Evolutionary conservation across 305 asterid genomes (phyloP).

Genomic region (Solanum hybrid): DNA sequence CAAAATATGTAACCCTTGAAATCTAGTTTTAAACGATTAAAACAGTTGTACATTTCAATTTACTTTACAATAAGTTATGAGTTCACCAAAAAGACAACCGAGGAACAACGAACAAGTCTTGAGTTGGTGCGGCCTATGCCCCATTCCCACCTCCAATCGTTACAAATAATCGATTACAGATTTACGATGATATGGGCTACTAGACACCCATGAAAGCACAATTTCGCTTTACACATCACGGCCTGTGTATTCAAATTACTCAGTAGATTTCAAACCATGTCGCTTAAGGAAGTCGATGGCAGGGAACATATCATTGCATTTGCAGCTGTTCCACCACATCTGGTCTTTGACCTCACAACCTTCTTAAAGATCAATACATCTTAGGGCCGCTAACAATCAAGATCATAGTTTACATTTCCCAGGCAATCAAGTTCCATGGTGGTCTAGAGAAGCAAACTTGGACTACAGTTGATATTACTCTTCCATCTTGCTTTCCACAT

Average conservation of each 20-base stretch:
- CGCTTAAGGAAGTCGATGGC: not conserved
- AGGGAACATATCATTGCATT: not conserved
- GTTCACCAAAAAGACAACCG: not conserved
- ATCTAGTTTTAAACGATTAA: not conserved
- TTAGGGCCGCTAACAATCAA: not conserved
- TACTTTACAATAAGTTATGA: not conserved
- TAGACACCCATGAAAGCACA: not conserved
- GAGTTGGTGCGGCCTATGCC: not conserved
- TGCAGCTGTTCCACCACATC: not conserved
- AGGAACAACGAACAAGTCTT: not conserved
- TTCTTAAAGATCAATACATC: not conserved
- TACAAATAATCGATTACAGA: not conserved
- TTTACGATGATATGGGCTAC: not conserved
- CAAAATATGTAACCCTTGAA: not conserved
- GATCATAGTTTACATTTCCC: not conserved
- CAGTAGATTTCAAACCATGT: no score
- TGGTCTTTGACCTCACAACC: not conserved
- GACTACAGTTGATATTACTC: conserved; percentile 2
- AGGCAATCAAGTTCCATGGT: not conserved
- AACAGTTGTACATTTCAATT: not conserved
- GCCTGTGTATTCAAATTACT: not conserved
- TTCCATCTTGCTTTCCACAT: conserved; percentile 14
- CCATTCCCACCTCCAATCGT: not conserved
- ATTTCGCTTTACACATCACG: not conserved
- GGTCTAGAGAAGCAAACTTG: not conserved